These are phyloP conservation scores for Sabuloglossum arenarium DNA, from an alignment of 495 filamentous ascomycete genomes.

Conservation along the genomic window DNA sequence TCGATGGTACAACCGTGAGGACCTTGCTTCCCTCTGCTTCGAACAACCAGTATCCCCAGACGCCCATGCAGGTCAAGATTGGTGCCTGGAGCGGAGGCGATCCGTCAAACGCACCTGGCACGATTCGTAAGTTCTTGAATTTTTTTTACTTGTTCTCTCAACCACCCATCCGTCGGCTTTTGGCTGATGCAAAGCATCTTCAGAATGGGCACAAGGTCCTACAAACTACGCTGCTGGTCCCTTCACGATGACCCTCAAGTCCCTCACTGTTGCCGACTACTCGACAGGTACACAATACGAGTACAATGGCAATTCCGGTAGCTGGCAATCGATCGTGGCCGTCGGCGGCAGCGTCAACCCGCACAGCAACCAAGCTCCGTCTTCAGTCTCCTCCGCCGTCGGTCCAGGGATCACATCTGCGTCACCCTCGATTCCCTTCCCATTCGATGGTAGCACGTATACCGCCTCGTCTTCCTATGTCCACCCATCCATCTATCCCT, in stretches of 20 bases:
- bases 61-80: slow-evolving; percentile 69
- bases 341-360: slow-evolving; percentile 46
- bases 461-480: slow-evolving; percentile 24
- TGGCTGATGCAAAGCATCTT: no score
- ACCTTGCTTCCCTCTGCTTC: slow-evolving; percentile 42
- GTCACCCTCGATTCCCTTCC: slow-evolving; percentile 31
- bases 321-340: slow-evolving; percentile 60
- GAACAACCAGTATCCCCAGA: slow-evolving; percentile 66
- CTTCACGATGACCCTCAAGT: slow-evolving; percentile 68
- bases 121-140: slow-evolving; percentile 26
- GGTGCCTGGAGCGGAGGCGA: slow-evolving; percentile 83
- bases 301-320: slow-evolving; percentile 56
- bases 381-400: slow-evolving; percentile 19
- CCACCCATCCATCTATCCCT: slow-evolving; percentile 39
- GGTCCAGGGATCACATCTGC: slow-evolving; percentile 34
- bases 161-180: no score
- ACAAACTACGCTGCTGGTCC: slow-evolving; percentile 65
- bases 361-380: slow-evolving; percentile 14
- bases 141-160: slow-evolving; percentile 10
- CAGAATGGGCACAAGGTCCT: slow-evolving; percentile 65
- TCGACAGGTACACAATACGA: slow-evolving; percentile 67
- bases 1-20: slow-evolving; percentile 50
- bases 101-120: slow-evolving; percentile 44
- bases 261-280: slow-evolving; percentile 64
- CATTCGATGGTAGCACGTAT: slow-evolving; percentile 45